These are phyloP conservation scores for Penicillium simplicissimum DNA, from an alignment of 495 filamentous ascomycete species.

Conservation along the genomic window DNA sequence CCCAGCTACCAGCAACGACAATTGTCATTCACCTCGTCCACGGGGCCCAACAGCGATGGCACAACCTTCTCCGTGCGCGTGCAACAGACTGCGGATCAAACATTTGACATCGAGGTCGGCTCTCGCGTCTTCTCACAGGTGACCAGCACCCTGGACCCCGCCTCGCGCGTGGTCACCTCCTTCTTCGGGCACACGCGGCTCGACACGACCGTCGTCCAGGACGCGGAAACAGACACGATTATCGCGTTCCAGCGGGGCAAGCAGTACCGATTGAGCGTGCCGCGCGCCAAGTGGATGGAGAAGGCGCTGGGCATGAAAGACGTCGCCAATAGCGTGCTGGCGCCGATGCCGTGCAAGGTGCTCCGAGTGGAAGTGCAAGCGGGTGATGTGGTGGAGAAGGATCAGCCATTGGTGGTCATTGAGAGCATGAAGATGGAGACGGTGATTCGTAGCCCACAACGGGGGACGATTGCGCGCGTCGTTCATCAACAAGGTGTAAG, in stretches of 20 bases:
- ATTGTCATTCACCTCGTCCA: constrained; percentile 53
- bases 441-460: constrained; percentile 85
- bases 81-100: constrained; percentile 58
- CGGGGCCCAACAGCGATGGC: constrained; percentile 25
- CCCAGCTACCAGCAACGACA: constrained; percentile 53
- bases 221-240: constrained; percentile 67
- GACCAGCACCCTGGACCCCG: constrained; percentile 40
- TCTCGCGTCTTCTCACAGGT: constrained; percentile 50
- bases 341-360: constrained; percentile 95
- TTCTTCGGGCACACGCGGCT: constrained; percentile 77
- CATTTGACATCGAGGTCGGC: constrained; percentile 67
- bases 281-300: constrained; percentile 76
- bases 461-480: constrained; percentile 75
- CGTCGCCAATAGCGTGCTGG: constrained; percentile 75
- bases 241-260: constrained; percentile 81
- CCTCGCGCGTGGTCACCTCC: constrained; percentile 45
- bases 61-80: constrained; percentile 64
- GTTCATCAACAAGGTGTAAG: constrained; percentile 87
- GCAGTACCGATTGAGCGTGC: constrained; percentile 68
- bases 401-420: constrained; percentile 88
- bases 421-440: constrained; percentile 99
- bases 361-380: constrained; percentile 79
- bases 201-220: constrained; percentile 74
- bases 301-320: constrained; percentile 85
- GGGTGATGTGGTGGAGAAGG: constrained; percentile 80